Conservation (phyloP, 1,284 basidiomycete genomes). For the Waitea zeae region DNA sequence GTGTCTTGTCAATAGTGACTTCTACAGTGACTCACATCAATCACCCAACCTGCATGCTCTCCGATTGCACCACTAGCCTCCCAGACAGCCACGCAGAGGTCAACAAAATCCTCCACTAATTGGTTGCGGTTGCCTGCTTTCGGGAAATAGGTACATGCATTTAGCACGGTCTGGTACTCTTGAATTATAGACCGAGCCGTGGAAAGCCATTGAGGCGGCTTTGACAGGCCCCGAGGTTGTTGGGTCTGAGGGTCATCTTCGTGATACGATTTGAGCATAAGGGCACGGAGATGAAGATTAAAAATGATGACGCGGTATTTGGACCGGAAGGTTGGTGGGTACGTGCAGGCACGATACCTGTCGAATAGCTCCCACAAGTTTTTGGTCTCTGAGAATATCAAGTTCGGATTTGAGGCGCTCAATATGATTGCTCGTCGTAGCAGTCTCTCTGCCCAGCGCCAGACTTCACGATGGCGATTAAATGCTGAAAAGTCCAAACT, state of each 20-base stretch:
- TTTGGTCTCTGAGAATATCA: constrained; percentile 17
- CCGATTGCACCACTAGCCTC: constrained; percentile 43
- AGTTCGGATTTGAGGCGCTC: constrained; percentile 19
- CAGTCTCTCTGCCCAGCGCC: constrained; percentile 63
- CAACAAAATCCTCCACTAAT: constrained; percentile 72
- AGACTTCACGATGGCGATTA: constrained; percentile 48
- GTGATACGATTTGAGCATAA: constrained; percentile 39
- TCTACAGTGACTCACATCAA: constrained; percentile 40
- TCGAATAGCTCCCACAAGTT: constrained; percentile 39
- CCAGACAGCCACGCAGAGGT: constrained; percentile 73
- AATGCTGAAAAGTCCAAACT: constrained; percentile 32
- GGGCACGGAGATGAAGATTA: constrained; percentile 53
- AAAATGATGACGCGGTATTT: constrained; percentile 54
- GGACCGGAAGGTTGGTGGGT: constrained; percentile 62
- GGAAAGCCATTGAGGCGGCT: constrained; percentile 39
- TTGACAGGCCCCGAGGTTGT: constrained; percentile 10
- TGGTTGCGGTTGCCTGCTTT: constrained; percentile 68
- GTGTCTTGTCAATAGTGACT: no score
- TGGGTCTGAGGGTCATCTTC: constrained; percentile 11
- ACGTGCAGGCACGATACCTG: constrained; percentile 49
- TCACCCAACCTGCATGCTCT: constrained; percentile 49
- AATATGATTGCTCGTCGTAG: constrained; percentile 52
- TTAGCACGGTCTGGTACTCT: constrained; percentile 52
- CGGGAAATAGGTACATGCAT: constrained; percentile 62
- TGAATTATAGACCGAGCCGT: constrained; percentile 47